Evolutionary conservation across 177 flowering plant genomes (phyloP).

Genomic region (Tripterygium wilfordii): DNA sequence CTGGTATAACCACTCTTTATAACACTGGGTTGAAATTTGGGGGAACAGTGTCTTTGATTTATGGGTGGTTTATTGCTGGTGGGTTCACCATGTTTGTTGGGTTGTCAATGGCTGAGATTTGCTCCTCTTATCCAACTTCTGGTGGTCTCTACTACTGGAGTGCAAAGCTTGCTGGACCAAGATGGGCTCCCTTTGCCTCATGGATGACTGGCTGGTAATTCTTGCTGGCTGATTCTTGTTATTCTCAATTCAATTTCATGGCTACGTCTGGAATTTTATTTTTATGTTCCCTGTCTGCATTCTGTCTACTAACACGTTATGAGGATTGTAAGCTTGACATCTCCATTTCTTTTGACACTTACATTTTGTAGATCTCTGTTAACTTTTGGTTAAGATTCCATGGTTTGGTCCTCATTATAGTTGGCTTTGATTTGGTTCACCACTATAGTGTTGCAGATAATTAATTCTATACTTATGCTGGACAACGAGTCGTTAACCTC

Average conservation of each 20-base stretch:
- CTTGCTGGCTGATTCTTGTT: constrained; percentile 67
- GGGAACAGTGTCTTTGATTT: constrained; percentile 63
- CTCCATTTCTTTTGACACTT: too few species aligned
- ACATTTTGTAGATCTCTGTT: too few species aligned
- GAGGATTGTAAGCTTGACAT: too few species aligned
- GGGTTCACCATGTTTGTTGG: constrained; percentile 77
- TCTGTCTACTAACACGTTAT: too few species aligned
- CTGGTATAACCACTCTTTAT: constrained; percentile 58
- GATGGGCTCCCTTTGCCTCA: constrained; percentile 76
- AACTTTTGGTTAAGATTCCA: too few species aligned
- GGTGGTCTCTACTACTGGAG: constrained; percentile 80
- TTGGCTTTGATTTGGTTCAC: too few species aligned
- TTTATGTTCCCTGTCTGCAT: too few species aligned
- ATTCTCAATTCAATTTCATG: not conserved
- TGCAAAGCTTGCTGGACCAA: constrained; percentile 68
- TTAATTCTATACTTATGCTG: too few species aligned
- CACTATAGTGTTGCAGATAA: too few species aligned
- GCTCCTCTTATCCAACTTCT: constrained; percentile 72
- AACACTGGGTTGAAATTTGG: constrained; percentile 60
- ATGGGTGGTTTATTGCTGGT: constrained; percentile 78
- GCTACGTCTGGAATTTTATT: not conserved
- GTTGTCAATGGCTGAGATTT: constrained; percentile 72
- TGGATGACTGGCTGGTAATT: constrained; percentile 87
- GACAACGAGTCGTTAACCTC: too few species aligned
- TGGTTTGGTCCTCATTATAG: too few species aligned